These are phyloP conservation scores for Dryadomyces quercivorus DNA, from an alignment of 2,329 filamentous ascomycete species.

Conservation along the genomic window DNA sequence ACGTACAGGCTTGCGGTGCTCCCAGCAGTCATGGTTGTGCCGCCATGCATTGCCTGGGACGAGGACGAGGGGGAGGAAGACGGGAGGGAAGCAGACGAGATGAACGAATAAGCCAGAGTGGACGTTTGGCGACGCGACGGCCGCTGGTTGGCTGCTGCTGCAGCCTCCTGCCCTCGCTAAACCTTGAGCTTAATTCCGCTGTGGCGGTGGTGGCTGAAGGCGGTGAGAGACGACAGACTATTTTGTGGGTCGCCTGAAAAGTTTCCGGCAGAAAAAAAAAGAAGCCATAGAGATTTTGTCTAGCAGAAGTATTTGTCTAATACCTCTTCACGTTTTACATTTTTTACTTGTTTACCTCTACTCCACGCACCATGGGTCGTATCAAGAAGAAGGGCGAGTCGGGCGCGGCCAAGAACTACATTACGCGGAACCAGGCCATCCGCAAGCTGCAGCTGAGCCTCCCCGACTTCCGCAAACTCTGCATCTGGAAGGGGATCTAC, in stretches of 20 bases:
- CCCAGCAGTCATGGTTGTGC: slow-evolving; percentile 12
- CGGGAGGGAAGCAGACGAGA: not conserved
- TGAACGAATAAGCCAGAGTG: not conserved
- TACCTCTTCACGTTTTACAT: no score
- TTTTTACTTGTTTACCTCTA: not conserved
- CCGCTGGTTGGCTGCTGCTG: not conserved
- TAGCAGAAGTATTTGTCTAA: no score
- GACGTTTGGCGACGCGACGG: slow-evolving; percentile 1
- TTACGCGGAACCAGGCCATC: slow-evolving; percentile 92
- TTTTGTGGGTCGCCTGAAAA: not conserved
- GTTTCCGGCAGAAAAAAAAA: slow-evolving; percentile 5
- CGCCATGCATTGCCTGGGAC: slow-evolving; percentile 7
- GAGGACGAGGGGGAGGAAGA: not conserved
- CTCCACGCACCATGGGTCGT: slow-evolving; percentile 42
- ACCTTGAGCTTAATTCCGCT: not conserved
- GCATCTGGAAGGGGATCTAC: slow-evolving; percentile 99
- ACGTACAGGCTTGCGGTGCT: slow-evolving; percentile 56
- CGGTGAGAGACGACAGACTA: not conserved
- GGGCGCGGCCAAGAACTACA: slow-evolving; percentile 95
- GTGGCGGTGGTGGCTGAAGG: not conserved
- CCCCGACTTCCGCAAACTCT: slow-evolving; percentile 93
- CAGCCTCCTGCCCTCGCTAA: not conserved
- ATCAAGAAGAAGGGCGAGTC: slow-evolving; percentile 89
- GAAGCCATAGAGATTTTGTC: no score
- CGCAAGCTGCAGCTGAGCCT: slow-evolving; percentile 96